Base-by-base conservation (phyloP, 208 protist species). In the Wallacemonas collosoma region DNA sequence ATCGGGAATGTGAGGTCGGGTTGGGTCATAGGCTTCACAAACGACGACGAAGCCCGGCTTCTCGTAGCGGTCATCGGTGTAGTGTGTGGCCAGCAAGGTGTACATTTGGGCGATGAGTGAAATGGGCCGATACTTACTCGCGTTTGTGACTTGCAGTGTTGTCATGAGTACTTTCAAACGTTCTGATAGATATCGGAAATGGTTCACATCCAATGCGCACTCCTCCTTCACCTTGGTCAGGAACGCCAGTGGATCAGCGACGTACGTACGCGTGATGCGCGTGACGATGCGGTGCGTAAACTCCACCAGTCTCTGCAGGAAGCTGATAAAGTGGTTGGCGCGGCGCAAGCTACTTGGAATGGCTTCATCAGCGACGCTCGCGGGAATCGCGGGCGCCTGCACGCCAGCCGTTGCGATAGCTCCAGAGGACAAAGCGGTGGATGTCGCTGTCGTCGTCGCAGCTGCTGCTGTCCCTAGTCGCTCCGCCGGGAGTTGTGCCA, bases 301-400 rank as follows among this genome's bases (percentile, higher is more conserved):
- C 71, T 98, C 95, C 8, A 98, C 87, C 43, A 99, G 85, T 17
- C 97, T 85, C 74, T 95, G 78, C 71, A 99, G 72, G 57, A 99
- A 95, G 38, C 72, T 68, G 3, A 99, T 65, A 74, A 99, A 99
- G 75, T 99, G 97, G 71, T 98, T 95, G 0, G 97, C 98, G 39
- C 95, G 90, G 38, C 98, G 89, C 65, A 99, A 95, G 44, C 93
- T 99, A 9, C 91, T 96, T 3, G 99, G 98, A 45, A 99, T 93
- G 9, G 97, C 96, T 60, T 99, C 94, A 17, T 96, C 77, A 1
- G 98, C 85, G 41, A 99, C 80, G 9, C 87, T 79, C 11, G 71
- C 69, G 11, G 94, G 89, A 51, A 95, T 93, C 40, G 66, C 67
- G 2, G 88, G 77, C 6, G 81, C 78, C 39, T 73, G 63, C 41